A percentile compares a stretch with the other conserved stretches of the same genome.
phyloP scores from a whole-genome alignment of 176 grass and related monocot species.

The Puya raimondii region DNA sequence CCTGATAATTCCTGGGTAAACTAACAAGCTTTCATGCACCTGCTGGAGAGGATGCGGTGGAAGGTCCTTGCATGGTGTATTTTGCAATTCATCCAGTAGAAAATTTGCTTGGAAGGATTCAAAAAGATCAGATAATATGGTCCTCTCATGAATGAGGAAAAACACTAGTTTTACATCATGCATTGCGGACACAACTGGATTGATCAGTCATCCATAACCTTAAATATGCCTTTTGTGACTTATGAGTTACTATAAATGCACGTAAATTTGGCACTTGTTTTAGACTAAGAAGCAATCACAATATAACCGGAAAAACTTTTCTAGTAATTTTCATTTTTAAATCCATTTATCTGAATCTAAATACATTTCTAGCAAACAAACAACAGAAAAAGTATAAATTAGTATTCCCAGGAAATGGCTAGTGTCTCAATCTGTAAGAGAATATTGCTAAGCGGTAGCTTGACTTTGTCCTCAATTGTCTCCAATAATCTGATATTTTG shows the following conservation, averaged over 20 bases:
- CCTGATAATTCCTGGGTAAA: neutral
- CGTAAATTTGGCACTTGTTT: neutral
- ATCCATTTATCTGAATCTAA: neutral
- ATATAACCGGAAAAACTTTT: neutral
- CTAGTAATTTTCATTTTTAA: neutral
- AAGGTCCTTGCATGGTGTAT: neutral
- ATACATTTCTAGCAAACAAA: neutral
- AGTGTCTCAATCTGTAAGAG: neutral
- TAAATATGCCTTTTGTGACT: neutral
- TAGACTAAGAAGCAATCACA: neutral
- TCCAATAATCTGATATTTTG: neutral
- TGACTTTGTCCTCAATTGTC: neutral
- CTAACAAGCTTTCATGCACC: neutral
- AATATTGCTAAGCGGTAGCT: neutral
- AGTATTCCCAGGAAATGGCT: neutral
- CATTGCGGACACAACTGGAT: no score
- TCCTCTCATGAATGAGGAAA: neutral
- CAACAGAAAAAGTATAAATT: neutral
- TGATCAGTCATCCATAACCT: no score
- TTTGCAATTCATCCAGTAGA: neutral
- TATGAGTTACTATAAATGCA: neutral
- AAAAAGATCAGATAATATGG: neutral
- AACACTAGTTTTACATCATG: neutral
- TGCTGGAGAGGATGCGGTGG: neutral
- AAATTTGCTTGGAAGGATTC: neutral